Base-by-base conservation (phyloP, 306 rosid species). In the Luffa aegyptiaca region DNA sequence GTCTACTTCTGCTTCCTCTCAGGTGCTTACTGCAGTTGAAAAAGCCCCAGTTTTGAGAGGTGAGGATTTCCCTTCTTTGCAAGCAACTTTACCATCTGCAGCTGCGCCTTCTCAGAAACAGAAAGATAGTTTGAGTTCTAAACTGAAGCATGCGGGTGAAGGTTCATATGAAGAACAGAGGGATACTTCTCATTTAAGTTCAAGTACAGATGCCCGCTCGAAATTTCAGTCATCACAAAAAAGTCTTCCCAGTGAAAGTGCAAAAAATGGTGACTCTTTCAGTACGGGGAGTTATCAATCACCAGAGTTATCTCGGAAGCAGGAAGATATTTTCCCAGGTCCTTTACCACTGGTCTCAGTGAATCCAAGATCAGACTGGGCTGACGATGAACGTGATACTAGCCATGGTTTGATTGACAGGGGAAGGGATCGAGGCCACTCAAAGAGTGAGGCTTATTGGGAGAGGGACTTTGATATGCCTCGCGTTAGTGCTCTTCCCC, bases 331-430 rank as follows among this genome's bases (percentile, higher is more conserved):
- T 86, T 91, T 90, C 63, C 92, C 89, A 1, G 96, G 92, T 73
- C 94, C 96, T 51, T 82, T 92, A 55, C 98, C 98, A 5, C 85
- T 91, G 1, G 93, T 95, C 76, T 80, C 84, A 82, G 39, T 92
- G 87, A 90, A 89, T 31, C 92, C 93, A 0, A 87, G 98, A 78
- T 92, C 92, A 11, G 97, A 95, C 81, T 95, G 98, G 98, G 98
- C 98, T 46, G 98, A 95, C 76, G 98, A 95, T 80, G 98, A 95
- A 84, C 98, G 98, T 17, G 98, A 95, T 86, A 95, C 97, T 0
- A 84, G 97, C 83, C 88, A 88, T 83, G 88, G 89, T 51, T 86
- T 95, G 48, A 55, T 69, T 16, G 93, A 89, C 80, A 79, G 90
- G 69, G 88, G 86, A 49, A 89, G 96, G 78, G 97, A 92, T 79